Evolutionary conservation across 371 early-diverging fungal species (phyloP), one percentile per base, ranked within the genome.

Genomic region (Funneliformis caledonium): DNA sequence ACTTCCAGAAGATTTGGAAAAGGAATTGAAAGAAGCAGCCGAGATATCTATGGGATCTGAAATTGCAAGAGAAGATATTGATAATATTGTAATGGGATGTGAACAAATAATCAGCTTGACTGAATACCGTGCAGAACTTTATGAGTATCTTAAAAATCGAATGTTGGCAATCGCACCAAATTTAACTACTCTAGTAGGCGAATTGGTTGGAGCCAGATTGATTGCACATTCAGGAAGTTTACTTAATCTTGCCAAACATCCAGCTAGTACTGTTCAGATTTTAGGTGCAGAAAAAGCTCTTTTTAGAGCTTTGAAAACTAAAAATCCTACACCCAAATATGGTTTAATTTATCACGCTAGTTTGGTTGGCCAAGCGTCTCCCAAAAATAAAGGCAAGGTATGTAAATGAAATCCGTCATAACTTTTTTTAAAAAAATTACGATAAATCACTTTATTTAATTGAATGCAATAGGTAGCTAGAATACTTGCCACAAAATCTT

Each of bases 221-320:
- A 96, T 97, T 83, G 89, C 96, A 65, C 96, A 96, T 79, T 96
- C 97, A 74, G 98, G 97, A 82, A 96, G 96, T 69, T 87, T 97
- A 82, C 93, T 94, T 88, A 95, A 92, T 83, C 88, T 99, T 76
- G 93, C 96, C 85, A 97, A 97, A 90, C 91, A 93, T 85, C 97
- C 98, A 75, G 96, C 97, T 50, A 95, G 96, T 75, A 97, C 98
- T 80, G 93, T 99, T 77, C 99, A 99, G 90, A 96, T 99, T 73
- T 91, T 97, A 33, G 99, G 99, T 86, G 98, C 99, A 73, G 98
- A 99, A 89, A 99, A 99, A 92, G 97, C 97, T 33, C 92, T 97
- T 65, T 97, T 97, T 89, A 92, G 97, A 82, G 97, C 99, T 10
- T 86, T 98, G 83, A 97, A 97, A 92, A 94, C 95, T 79, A 95